Evolutionary conservation across 768 basidiomycete species (phyloP).

Genomic region (Phylloporus sp.): DNA sequence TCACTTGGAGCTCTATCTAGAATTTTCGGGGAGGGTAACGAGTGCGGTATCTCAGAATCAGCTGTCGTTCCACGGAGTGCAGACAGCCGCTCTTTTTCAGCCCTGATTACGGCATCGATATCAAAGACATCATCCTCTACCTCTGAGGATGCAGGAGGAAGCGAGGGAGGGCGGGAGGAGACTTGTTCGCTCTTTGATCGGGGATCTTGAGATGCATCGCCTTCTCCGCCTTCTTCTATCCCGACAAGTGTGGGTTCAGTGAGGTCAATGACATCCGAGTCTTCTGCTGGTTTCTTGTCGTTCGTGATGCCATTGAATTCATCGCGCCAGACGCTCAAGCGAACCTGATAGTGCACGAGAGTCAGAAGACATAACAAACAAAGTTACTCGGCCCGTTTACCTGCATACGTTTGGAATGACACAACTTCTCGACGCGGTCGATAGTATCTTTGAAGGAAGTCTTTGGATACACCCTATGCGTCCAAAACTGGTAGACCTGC

Average conservation of each 20-base stretch:
- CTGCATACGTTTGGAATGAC: slow-evolving; percentile 81
- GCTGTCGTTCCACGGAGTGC: slow-evolving; percentile 16
- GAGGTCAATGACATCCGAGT: slow-evolving; percentile 29
- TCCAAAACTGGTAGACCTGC: slow-evolving; percentile 90
- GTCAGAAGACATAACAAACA: slow-evolving; percentile 1
- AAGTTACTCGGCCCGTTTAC: slow-evolving; percentile 41
- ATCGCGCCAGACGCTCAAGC: slow-evolving; percentile 74
- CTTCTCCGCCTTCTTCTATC: slow-evolving; percentile 21
- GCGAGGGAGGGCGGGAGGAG: slow-evolving; percentile 38
- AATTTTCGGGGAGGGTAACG: slow-evolving; percentile 1
- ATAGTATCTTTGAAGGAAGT: slow-evolving; percentile 86
- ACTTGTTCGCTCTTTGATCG: slow-evolving; percentile 21
- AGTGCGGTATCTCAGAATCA: background rate
- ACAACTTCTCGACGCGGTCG: slow-evolving; percentile 80
- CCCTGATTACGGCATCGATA: slow-evolving; percentile 47
- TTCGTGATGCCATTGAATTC: slow-evolving; percentile 49
- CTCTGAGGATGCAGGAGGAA: slow-evolving; percentile 40
- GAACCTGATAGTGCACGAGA: slow-evolving; percentile 43
- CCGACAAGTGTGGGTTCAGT: slow-evolving; percentile 26
- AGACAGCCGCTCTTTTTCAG: slow-evolving; percentile 37
- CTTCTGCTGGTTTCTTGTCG: slow-evolving; percentile 24
- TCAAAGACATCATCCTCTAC: slow-evolving; percentile 47
- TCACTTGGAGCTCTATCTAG: slow-evolving; percentile 2
- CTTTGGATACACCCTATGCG: slow-evolving; percentile 89
- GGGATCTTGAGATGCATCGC: slow-evolving; percentile 8